phyloP scores from a whole-genome alignment of 768 basidiomycete species.

The Trametopsis cervina region DNA sequence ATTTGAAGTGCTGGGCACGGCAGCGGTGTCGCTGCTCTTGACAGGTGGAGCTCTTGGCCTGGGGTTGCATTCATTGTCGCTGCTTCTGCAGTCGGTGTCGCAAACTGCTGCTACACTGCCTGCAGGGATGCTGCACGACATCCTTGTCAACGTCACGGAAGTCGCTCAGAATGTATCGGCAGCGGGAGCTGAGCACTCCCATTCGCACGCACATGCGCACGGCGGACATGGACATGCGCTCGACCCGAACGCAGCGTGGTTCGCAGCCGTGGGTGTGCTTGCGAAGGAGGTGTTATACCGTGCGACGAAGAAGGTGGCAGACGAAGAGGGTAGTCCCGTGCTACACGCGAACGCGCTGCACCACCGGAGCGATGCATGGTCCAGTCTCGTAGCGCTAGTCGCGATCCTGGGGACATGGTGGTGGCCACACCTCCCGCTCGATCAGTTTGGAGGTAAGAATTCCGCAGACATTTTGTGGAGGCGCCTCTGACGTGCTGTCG shows the following conservation, averaged over 20 bases:
- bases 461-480: neutral
- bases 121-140: slow-evolving; percentile 54
- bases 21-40: slow-evolving; percentile 80
- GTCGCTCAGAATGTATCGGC: slow-evolving; percentile 49
- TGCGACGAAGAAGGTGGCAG: slow-evolving; percentile 82
- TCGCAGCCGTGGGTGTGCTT: slow-evolving; percentile 74
- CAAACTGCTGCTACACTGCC: slow-evolving; percentile 59
- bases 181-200: slow-evolving; percentile 24
- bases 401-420: slow-evolving; percentile 89
- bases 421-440: slow-evolving; percentile 81
- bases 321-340: slow-evolving; percentile 87
- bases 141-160: slow-evolving; percentile 51
- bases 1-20: slow-evolving; percentile 94
- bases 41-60: slow-evolving; percentile 80
- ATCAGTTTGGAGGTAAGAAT: slow-evolving; percentile 82
- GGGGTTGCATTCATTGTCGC: slow-evolving; percentile 84
- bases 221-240: slow-evolving; percentile 30
- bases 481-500: slow-evolving; percentile 2
- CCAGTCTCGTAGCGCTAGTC: slow-evolving; percentile 82
- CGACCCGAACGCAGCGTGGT: slow-evolving; percentile 96
- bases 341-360: slow-evolving; percentile 94
- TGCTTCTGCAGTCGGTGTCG: slow-evolving; percentile 67
- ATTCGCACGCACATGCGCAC: slow-evolving; percentile 51
- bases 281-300: slow-evolving; percentile 93
- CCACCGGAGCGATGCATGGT: slow-evolving; percentile 96